Evolutionary conservation across 2,329 filamentous ascomycete species (phyloP).

Genomic region (Sodiomyces alkalinus): DNA sequence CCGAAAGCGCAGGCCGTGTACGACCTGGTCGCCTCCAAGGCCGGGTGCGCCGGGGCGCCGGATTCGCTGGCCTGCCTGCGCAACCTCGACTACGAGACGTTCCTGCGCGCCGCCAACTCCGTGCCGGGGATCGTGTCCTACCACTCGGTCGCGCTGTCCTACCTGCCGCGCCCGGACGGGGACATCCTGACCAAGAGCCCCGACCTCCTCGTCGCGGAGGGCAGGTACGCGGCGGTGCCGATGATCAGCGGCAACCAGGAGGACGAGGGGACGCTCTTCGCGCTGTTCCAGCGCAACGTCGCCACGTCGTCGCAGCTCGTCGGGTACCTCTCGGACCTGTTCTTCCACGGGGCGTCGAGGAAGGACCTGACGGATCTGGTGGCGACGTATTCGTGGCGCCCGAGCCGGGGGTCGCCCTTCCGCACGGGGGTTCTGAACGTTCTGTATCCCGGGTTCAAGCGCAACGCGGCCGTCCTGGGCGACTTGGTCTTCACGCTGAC

Average conservation of each 20-base stretch:
- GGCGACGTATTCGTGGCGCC: conserved; percentile 41
- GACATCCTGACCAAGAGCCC: conserved; percentile 45
- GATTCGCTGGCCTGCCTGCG: conserved; percentile 55
- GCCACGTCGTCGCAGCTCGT: conserved; percentile 43
- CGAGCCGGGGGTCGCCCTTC: conserved; percentile 53
- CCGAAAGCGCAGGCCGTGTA: conserved; percentile 51
- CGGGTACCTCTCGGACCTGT: conserved; percentile 43
- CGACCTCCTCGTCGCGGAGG: conserved; percentile 35
- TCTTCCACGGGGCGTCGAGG: conserved; percentile 41
- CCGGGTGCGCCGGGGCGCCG: conserved; percentile 41
- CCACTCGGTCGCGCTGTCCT: conserved; percentile 53
- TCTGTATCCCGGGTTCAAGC: conserved; percentile 63
- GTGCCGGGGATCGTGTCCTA: conserved; percentile 56
- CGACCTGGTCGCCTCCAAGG: conserved; percentile 40
- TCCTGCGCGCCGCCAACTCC: conserved; percentile 52
- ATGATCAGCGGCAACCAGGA: conserved; percentile 57
- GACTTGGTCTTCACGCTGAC: conserved; percentile 62
- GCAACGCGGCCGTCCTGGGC: conserved; percentile 58
- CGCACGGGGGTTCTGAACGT: conserved; percentile 53
- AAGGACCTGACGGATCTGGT: conserved; percentile 40
- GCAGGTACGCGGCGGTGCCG: conserved; percentile 33
- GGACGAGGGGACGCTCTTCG: conserved; percentile 66
- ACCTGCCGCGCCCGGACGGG: conserved; percentile 60
- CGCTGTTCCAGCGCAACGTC: conserved; percentile 53
- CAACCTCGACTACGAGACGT: conserved; percentile 37